Base-by-base conservation (phyloP, 1,284 basidiomycete genomes). In the Neolentinus lepideus region DNA sequence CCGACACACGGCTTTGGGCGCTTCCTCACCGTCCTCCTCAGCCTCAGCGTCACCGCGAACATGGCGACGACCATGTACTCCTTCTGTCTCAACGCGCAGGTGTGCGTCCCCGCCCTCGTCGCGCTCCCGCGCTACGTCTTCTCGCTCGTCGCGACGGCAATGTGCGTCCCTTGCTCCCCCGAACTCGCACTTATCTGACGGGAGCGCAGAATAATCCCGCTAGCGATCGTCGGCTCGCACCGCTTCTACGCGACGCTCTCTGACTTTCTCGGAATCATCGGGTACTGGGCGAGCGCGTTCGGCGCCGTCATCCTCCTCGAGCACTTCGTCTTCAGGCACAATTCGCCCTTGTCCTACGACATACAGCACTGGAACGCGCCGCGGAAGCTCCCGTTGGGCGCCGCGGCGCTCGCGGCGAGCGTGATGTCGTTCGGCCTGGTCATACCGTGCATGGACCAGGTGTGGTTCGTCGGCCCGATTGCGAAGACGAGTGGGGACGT, bases 61-160 rank as follows among this genome's bases (percentile, higher is more conserved):
- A 90, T 93, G 56, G 88, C 90, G 3, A 83, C 85, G 3, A 90
- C 86, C 11, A 84, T 93, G 61, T 95, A 96, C 69, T 90, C 86
- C 48, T 83, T 91, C 57, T 85, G 88, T n/a, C 76, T 95, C 57
- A 88, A 83, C 63, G 78, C 92, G 58, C 92, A 94, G 67, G 79
- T 92, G 4, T 80, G 88, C 61, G 69, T 92, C 16, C 92, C 93
- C 0, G 78, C 70, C n/a, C 68, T 85, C 19, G 72, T 77, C 12
- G 62, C 67, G 31, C 81, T 97, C 12, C 94, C 95, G 0, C 78
- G 95, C 64, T 96, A 94, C 67, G 75, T 93, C 48, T 92, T 96
- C 68, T 91, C 94, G 0, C 65, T 96, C 19, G 67, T 94, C 45
- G 85, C 87, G 1, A 89, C 85, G 0, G 92, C 85, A 1, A 84